phyloP scores from a whole-genome alignment of 352 stramenopile genomes.

The Poterioochromonas sp. region DNA sequence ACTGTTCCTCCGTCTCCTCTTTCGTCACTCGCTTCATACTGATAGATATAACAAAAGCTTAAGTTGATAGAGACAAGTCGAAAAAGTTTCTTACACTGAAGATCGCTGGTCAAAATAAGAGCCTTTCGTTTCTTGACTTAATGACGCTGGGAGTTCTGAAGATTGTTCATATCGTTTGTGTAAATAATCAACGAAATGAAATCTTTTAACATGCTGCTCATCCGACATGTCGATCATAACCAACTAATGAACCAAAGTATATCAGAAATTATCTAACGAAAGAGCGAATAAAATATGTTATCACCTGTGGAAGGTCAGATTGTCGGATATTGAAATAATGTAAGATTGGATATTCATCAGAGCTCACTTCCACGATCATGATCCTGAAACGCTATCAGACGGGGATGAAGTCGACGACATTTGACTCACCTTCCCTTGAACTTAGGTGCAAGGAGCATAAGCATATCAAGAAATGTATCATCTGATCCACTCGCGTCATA shows the following conservation, averaged over 20 bases:
- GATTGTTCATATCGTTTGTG: too few relatives aligned
- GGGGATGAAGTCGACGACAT: not conserved
- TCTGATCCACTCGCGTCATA: not conserved
- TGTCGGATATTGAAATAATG: not conserved
- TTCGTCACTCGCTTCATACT: not conserved
- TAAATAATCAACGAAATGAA: not conserved
- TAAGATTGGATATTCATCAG: not conserved
- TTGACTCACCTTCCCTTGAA: not conserved
- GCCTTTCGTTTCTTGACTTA: too few relatives aligned
- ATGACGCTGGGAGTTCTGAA: too few relatives aligned
- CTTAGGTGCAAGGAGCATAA: not conserved
- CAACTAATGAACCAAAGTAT: too few relatives aligned
- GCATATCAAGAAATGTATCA: not conserved
- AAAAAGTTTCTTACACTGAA: too few relatives aligned
- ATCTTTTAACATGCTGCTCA: not conserved
- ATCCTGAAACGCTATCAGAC: not conserved
- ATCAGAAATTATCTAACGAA: too few relatives aligned
- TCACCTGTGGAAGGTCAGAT: conserved; percentile 12
- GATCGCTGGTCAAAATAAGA: too few relatives aligned
- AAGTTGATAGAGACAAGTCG: too few relatives aligned
- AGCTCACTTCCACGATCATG: not conserved
- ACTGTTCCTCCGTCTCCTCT: not conserved
- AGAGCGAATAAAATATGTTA: too few relatives aligned
- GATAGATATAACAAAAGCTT: not conserved
- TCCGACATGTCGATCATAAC: not conserved